Percentiles rank a stretch among this genome's conserved stretches.
Conservation (phyloP, 1,284 basidiomycete genomes). For the Trametes sp. region DNA sequence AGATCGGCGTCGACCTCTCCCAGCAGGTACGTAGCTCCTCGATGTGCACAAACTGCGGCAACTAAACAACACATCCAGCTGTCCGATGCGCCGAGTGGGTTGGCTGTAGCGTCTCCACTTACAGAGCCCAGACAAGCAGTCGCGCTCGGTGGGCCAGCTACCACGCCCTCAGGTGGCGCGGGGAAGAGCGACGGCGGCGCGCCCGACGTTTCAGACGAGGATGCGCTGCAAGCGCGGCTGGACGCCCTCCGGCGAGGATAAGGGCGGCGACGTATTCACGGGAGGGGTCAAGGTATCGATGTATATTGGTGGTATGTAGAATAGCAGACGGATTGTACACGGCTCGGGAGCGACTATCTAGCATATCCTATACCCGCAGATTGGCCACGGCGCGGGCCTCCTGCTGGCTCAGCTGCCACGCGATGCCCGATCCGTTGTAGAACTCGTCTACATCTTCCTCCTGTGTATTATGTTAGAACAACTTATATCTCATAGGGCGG, state of each 20-base stretch:
- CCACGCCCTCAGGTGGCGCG: conserved; percentile 44
- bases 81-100: conserved; percentile 81
- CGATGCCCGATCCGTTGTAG: conserved; percentile 90
- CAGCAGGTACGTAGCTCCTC: conserved; percentile 68
- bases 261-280: background rate
- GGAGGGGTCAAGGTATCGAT: conserved; percentile 6
- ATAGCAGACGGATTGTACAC: conserved; percentile 24
- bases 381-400: conserved; percentile 80
- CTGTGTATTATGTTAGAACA: conserved; percentile 45
- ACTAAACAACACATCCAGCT: conserved; percentile 57
- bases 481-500: background rate
- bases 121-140: conserved; percentile 77
- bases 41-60: background rate
- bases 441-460: conserved; percentile 94
- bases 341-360: conserved; percentile 7
- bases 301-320: conserved; percentile 24
- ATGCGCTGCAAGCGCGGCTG: conserved; percentile 47
- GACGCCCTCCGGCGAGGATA: conserved; percentile 38
- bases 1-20: conserved; percentile 93
- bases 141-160: conserved; percentile 74
- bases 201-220: conserved; percentile 75
- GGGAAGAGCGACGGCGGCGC: conserved; percentile 46
- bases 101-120: conserved; percentile 69
- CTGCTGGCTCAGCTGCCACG: conserved; percentile 82
- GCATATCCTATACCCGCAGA: conserved; percentile 56